Conservation (phyloP, 2,329 filamentous ascomycete species). For the Atkinsonella texensis region DNA sequence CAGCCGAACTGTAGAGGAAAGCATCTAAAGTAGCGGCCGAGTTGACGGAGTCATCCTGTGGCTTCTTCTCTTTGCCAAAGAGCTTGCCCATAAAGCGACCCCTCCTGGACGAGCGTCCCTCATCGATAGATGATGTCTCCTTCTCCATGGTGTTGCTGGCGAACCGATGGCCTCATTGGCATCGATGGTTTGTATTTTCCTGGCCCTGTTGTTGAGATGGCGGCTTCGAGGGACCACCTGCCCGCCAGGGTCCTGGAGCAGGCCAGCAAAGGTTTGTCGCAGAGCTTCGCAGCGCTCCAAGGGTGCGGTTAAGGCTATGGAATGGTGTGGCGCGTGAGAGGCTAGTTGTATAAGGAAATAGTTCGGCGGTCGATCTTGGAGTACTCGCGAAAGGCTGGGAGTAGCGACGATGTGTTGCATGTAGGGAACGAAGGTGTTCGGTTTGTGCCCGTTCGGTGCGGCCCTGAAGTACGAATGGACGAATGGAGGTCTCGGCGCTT, state of each 20-base stretch:
- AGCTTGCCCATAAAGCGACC: constrained; percentile 53
- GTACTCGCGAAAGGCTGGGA: not conserved
- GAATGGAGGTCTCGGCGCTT: not conserved
- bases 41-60: constrained; percentile 22
- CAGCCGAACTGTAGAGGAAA: constrained; percentile 45
- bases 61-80: constrained; percentile 34
- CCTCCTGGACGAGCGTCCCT: constrained; percentile 31
- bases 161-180: constrained; percentile 19
- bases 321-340: not conserved
- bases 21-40: constrained; percentile 40
- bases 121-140: constrained; percentile 27
- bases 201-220: not conserved
- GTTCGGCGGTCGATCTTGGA: no score
- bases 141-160: constrained; percentile 30
- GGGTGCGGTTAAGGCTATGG: not conserved
- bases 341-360: not conserved
- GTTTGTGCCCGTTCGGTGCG: not conserved
- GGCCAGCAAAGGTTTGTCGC: not conserved
- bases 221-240: not conserved
- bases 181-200: constrained; percentile 1
- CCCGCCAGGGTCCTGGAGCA: constrained; percentile 1
- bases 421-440: not conserved
- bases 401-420: not conserved
- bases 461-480: not conserved
- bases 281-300: not conserved